A percentile compares a stretch with the other conserved stretches of the same genome.
Evolutionary conservation across 768 basidiomycete genomes (phyloP).

Genomic region (Tremella yokohamensis): DNA sequence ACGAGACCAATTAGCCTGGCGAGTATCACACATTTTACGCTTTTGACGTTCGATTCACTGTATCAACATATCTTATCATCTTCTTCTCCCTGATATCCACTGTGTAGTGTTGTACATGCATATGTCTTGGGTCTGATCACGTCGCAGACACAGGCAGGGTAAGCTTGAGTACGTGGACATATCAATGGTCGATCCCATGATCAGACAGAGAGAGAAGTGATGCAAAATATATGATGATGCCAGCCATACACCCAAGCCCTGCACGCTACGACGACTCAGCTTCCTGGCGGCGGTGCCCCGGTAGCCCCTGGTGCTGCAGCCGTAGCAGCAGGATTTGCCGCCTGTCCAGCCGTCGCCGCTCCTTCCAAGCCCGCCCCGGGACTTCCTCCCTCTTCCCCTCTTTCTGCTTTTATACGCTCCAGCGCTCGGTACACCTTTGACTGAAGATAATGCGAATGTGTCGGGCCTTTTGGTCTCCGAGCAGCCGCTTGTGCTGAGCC

Average conservation of each 20-base stretch:
- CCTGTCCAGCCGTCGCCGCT: constrained; percentile 2
- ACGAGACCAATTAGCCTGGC: not conserved
- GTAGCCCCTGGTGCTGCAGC: not conserved
- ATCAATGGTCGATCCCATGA: too few species aligned
- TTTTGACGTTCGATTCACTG: too few species aligned
- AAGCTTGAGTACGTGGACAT: too few species aligned
- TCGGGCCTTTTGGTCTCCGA: constrained; percentile 18
- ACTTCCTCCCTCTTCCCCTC: constrained; percentile 39
- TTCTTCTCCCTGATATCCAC: too few species aligned
- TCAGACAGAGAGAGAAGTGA: constrained; percentile 9
- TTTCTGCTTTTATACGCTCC: constrained; percentile 91
- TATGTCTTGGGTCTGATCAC: too few species aligned
- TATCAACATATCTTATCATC: too few species aligned
- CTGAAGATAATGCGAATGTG: constrained; percentile 85
- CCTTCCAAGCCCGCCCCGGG: constrained; percentile 5
- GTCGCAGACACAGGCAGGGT: too few species aligned
- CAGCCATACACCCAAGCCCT: not conserved
- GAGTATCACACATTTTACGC: not conserved
- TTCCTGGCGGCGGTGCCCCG: constrained; percentile 2
- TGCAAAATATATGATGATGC: constrained; percentile 8
- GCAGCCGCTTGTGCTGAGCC: constrained; percentile 3
- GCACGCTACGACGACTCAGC: not conserved
- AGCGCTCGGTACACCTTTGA: constrained; percentile 94
- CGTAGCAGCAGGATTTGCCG: not conserved
- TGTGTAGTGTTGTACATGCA: too few species aligned